Percentiles rank a stretch among this genome's conserved stretches.
phyloP scores from a whole-genome alignment of 177 flowering plant genomes.

The Vitis hybrid region DNA sequence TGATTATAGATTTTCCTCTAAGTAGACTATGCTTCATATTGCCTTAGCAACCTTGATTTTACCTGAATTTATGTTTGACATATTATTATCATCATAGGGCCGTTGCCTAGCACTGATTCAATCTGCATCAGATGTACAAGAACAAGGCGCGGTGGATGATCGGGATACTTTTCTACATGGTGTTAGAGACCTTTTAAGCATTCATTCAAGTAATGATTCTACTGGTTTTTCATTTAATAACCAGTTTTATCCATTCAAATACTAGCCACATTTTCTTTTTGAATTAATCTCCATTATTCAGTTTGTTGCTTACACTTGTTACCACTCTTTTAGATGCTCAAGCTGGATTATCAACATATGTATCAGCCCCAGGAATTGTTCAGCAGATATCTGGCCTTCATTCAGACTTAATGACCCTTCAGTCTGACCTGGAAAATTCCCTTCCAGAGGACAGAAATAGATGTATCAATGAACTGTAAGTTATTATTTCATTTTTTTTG shows the following conservation, averaged over 20 bases:
- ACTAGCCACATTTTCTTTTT: background rate
- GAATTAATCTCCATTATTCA: background rate
- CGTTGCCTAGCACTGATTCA: constrained; percentile 81
- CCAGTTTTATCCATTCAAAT: background rate
- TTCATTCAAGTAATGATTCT: constrained; percentile 74
- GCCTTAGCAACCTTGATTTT: background rate
- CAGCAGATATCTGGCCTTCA: constrained; percentile 86
- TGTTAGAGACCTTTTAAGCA: constrained; percentile 88
- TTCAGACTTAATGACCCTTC: constrained; percentile 72
- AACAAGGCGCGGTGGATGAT: constrained; percentile 99
- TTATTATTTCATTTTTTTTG: constrained; percentile 1
- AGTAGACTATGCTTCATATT: background rate
- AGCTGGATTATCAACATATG: constrained; percentile 78
- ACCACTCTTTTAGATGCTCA: constrained; percentile 56
- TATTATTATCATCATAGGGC: constrained; percentile 37
- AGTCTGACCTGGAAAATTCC: constrained; percentile 82
- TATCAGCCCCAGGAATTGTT: constrained; percentile 93
- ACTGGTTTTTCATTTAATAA: background rate
- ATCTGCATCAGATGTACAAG: constrained; percentile 92
- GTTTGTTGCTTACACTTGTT: background rate
- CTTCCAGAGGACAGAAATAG: constrained; percentile 86
- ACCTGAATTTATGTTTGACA: background rate
- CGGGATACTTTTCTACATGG: constrained; percentile 86
- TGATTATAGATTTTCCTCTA: background rate
- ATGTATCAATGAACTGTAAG: constrained; percentile 95